These are phyloP conservation scores for Areca catechu DNA, from an alignment of 176 grass and related monocot genomes.

Conservation along the genomic window DNA sequence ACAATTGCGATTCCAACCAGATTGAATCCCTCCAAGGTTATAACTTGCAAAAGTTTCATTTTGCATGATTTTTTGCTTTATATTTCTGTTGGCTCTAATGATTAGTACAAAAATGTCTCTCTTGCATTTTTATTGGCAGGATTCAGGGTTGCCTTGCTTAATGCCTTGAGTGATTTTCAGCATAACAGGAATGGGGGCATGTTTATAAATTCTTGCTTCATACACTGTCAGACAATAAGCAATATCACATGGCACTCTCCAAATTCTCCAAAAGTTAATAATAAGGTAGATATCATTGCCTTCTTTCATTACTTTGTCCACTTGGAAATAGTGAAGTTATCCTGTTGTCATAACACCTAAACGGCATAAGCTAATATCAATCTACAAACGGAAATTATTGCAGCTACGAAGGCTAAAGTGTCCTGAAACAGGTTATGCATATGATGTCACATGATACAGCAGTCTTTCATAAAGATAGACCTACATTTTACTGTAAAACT, in stretches of 20 bases:
- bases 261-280: conserved; percentile 11
- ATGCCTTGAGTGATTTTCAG: conserved; percentile 16
- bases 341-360: too few species aligned
- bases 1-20: conserved; percentile 52
- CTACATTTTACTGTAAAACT: too few species aligned
- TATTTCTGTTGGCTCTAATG: neutral
- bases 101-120: neutral
- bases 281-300: conserved; percentile 4
- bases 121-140: neutral
- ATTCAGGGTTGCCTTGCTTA: neutral
- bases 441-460: too few species aligned
- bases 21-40: conserved; percentile 66
- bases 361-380: too few species aligned
- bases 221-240: conserved; percentile 13
- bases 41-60: neutral
- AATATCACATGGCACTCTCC: conserved; percentile 12
- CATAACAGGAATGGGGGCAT: conserved; percentile 1
- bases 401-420: too few species aligned
- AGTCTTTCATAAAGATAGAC: too few species aligned
- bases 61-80: neutral
- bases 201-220: conserved; percentile 16
- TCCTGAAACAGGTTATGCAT: too few species aligned
- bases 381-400: too few species aligned
- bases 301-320: neutral
- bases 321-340: too few species aligned